These are phyloP conservation scores for Prunus padus DNA, from an alignment of 306 rosid genomes.

Conservation along the genomic window DNA sequence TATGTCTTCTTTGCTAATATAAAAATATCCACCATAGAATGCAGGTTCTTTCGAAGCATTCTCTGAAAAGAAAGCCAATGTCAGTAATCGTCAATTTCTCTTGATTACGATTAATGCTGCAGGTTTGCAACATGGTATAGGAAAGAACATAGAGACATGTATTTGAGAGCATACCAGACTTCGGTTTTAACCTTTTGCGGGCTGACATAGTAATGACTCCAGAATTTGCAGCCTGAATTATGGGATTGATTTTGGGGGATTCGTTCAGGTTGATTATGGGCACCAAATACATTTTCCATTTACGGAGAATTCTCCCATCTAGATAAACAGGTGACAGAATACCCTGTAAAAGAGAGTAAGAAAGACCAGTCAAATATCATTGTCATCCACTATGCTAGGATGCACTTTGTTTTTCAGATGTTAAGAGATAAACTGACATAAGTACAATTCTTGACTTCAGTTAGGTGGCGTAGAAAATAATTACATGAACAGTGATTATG, in stretches of 20 bases:
- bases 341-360: conserved; percentile 53
- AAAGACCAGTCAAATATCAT: conserved; percentile 7
- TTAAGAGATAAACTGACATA: background rate
- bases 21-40: conserved; percentile 67
- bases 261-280: conserved; percentile 71
- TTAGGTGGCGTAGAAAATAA: background rate
- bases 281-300: conserved; percentile 75
- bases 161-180: conserved; percentile 40
- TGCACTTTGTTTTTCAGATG: background rate
- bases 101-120: background rate
- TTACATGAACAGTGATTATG: too few species aligned
- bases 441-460: background rate
- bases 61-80: conserved; percentile 40
- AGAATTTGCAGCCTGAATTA: conserved; percentile 43
- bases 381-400: background rate
- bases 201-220: conserved; percentile 29
- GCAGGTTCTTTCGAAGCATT: conserved; percentile 62
- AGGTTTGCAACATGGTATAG: background rate
- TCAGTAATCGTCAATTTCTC: background rate
- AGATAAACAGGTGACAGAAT: conserved; percentile 82
- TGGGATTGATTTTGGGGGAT: conserved; percentile 40
- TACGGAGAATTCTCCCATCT: conserved; percentile 39
- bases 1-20: conserved; percentile 45
- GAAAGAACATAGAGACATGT: background rate
- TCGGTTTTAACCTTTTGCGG: conserved; percentile 35